Conservation (phyloP, 169 alveolate genomes). For the Plasmodium adleri region DNA sequence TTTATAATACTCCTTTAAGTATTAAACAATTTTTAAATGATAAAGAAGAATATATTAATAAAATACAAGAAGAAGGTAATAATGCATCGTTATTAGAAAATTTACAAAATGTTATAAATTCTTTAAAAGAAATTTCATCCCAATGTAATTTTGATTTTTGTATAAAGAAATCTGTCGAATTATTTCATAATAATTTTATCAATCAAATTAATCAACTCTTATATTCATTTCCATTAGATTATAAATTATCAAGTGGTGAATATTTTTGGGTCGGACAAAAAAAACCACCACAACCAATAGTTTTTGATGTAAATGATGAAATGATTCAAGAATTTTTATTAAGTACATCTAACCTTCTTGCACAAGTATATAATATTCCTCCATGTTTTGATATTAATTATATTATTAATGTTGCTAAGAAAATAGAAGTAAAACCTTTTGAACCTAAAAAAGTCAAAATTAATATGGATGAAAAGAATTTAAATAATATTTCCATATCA, state of each 20-base stretch:
- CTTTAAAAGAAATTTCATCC: constrained; percentile 74
- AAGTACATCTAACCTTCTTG: constrained; percentile 93
- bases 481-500: constrained; percentile 78
- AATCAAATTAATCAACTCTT: constrained; percentile 94
- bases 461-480: constrained; percentile 90
- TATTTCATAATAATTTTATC: constrained; percentile 90
- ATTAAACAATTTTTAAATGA: constrained; percentile 89
- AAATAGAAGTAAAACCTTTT: constrained; percentile 78
- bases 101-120: constrained; percentile 71
- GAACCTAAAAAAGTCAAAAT: constrained; percentile 82
- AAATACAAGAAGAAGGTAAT: constrained; percentile 73
- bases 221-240: constrained; percentile 96
- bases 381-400: constrained; percentile 69
- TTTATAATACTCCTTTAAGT: constrained; percentile 95
- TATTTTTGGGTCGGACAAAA: constrained; percentile 99
- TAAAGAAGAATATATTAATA: constrained; percentile 82
- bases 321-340: constrained; percentile 91
- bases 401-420: constrained; percentile 74
- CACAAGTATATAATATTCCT: constrained; percentile 87
- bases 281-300: constrained; percentile 96
- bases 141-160: constrained; percentile 85
- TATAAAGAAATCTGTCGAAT: constrained; percentile 88
- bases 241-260: constrained; percentile 94
- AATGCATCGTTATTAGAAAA: constrained; percentile 80
- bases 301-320: constrained; percentile 90